Evolutionary conservation across 768 basidiomycete species (phyloP), one percentile per base, ranked within the genome.

Genomic region (Pulveroboletus sp.): DNA sequence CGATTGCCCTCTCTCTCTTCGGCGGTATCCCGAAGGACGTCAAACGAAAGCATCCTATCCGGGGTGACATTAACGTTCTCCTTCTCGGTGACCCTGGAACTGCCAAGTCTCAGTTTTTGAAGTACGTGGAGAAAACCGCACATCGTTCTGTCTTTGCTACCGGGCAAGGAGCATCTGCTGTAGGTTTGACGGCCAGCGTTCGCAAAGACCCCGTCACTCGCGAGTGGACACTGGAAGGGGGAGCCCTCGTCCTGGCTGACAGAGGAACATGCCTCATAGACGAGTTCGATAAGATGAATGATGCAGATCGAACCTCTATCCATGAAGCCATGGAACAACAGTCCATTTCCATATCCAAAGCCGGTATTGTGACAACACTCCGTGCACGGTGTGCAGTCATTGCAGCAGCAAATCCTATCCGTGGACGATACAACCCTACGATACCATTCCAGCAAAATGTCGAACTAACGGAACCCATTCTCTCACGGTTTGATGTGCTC

Each of bases 301-400:
- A 98, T 61, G 80, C 91, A 14, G 95, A 99, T 67, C 79, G 95
- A 59, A 98, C 94, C 14, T 96, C 93, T 5, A 98, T 99, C 61
- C 96, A 98, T 75, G 96, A 99, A 68, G 96, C 96, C 2, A 99
- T 99, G 96, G 96, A 99, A 66, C 96, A 99, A 71, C 96, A 98
- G 68, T 89, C 92, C 11, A 99, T 99, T 57, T 98, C 96, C 5
- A 98, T 99, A 61, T 93, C 95, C 21, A 99, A 99, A 66, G 96
- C 96, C 14, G 96, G 96, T 38, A 99, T 99, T 55, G 89, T 98
- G 48, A 98, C 96, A n/a, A 89, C 90, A 14, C 79, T 99, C 8
- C 94, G 97, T 71, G 96, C 96, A 24, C 86, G 96, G 17, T 98
- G 95, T 71, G 93, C 94, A 6, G 93, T 99, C 69, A 83, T 98